Percentiles rank a stretch among this genome's conserved stretches.
These are phyloP conservation scores for Hippophae rhamnoides DNA, from an alignment of 306 rosid genomes.

Conservation along the genomic window DNA sequence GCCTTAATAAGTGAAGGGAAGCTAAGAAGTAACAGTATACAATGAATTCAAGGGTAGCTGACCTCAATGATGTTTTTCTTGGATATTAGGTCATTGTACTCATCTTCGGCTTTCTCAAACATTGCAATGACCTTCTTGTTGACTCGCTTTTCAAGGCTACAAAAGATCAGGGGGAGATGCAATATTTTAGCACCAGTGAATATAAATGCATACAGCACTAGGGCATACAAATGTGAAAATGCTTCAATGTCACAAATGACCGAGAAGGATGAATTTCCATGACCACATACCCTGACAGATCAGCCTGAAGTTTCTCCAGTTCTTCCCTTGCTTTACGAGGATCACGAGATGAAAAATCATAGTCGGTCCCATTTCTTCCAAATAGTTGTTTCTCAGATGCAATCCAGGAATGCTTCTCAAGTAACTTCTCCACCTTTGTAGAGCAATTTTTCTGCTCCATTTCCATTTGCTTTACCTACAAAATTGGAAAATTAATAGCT, in stretches of 20 bases:
- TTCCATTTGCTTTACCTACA: slow-evolving; percentile 73
- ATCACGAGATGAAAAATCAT: slow-evolving; percentile 69
- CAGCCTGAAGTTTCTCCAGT: slow-evolving; percentile 66
- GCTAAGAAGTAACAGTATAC: slow-evolving; percentile 14
- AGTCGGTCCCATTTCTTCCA: slow-evolving; percentile 83
- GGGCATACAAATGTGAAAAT: slow-evolving; percentile 1
- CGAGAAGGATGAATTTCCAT: background rate
- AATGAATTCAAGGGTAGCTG: slow-evolving; percentile 13
- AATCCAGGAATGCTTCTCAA: slow-evolving; percentile 95
- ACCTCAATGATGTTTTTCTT: slow-evolving; percentile 98
- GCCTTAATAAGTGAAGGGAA: slow-evolving; percentile 24
- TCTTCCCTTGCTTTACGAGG: slow-evolving; percentile 63
- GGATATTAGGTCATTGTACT: slow-evolving; percentile 82
- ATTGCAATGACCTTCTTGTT: slow-evolving; percentile 98
- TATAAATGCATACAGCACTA: background rate
- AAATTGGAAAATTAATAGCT: slow-evolving; percentile 15
- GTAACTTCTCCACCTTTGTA: slow-evolving; percentile 63
- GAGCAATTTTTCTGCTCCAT: slow-evolving; percentile 87
- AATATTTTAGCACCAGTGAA: slow-evolving; percentile 14
- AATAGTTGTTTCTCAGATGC: slow-evolving; percentile 76
- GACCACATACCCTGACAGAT: slow-evolving; percentile 73
- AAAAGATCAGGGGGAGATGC: slow-evolving; percentile 8
- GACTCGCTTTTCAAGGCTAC: slow-evolving; percentile 98
- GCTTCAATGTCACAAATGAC: background rate
- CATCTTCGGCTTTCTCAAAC: slow-evolving; percentile 99